These are phyloP conservation scores for Austroboletus novae-zelandiae DNA, from an alignment of 1,284 basidiomycete genomes.

Conservation along the genomic window DNA sequence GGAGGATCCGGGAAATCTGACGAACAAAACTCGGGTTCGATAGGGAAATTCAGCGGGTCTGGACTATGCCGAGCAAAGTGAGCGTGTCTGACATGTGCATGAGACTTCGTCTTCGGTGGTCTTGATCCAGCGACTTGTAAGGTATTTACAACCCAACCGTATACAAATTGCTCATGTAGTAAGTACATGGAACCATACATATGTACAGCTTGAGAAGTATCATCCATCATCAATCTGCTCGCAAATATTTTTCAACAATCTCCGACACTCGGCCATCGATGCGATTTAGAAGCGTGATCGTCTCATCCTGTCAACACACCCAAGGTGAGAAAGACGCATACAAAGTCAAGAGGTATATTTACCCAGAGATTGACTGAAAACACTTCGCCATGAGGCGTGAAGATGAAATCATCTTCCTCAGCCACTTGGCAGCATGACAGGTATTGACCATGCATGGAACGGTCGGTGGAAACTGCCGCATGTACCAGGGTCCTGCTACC, in stretches of 20 bases:
- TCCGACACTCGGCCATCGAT: background rate
- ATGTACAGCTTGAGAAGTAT: no score
- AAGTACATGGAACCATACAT: no score
- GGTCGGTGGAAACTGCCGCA: slow-evolving; percentile 18
- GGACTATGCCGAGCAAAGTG: no score
- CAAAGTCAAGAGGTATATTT: background rate
- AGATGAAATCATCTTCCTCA: slow-evolving; percentile 22
- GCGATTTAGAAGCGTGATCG: background rate
- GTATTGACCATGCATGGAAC: slow-evolving; percentile 26
- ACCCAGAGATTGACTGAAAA: slow-evolving; percentile 24
- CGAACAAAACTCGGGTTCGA: no score
- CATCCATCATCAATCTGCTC: background rate
- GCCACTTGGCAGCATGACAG: slow-evolving; percentile 15
- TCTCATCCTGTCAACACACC: background rate
- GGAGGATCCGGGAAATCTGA: no score
- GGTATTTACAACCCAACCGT: no score
- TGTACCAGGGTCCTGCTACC: slow-evolving; percentile 27
- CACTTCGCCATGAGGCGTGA: slow-evolving; percentile 8
- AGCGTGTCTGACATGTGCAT: no score
- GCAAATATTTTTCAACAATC: background rate
- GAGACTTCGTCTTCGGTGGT: no score
- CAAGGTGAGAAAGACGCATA: background rate
- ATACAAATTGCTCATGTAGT: no score
- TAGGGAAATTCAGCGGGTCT: no score
- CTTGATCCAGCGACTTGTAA: no score